Percentiles rank a stretch among this genome's conserved stretches.
These are phyloP conservation scores for Dictyostelium intermedium DNA, from an alignment of 78 protist species.

Conservation along the genomic window DNA sequence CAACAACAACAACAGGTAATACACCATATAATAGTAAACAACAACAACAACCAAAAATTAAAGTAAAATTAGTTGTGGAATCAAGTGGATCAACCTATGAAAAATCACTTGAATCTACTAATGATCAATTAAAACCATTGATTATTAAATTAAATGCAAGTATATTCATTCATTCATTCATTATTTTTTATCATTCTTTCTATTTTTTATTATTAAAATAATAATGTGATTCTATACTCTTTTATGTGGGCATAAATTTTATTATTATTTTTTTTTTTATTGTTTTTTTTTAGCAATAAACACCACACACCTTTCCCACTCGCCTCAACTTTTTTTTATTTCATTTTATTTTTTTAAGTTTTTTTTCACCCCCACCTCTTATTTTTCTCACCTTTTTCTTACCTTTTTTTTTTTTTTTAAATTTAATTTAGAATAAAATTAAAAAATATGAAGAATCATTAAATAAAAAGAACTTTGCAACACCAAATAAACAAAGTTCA, in stretches of 20 bases:
- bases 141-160: conserved; percentile 60
- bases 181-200: neutral
- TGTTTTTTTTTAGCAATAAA: too few species aligned
- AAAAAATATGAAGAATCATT: conserved; percentile 19
- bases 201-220: too few species aligned
- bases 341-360: neutral
- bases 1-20: too few species aligned
- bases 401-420: neutral
- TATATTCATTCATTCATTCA: neutral
- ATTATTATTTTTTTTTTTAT: too few species aligned
- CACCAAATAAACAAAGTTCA: neutral
- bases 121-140: conserved; percentile 21
- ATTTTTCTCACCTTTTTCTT: neutral
- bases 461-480: neutral
- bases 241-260: too few species aligned
- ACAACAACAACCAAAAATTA: neutral
- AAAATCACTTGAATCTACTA: conserved; percentile 31
- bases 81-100: conserved; percentile 16
- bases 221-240: too few species aligned
- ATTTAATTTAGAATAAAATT: neutral
- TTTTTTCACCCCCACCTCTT: neutral
- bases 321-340: neutral
- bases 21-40: neutral
- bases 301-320: too few species aligned
- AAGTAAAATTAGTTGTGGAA: conserved; percentile 32